A percentile compares a stretch with the other conserved stretches of the same genome.
These are phyloP conservation scores for Hypsizygus marmoreus DNA, from an alignment of 768 basidiomycete species.

Conservation along the genomic window DNA sequence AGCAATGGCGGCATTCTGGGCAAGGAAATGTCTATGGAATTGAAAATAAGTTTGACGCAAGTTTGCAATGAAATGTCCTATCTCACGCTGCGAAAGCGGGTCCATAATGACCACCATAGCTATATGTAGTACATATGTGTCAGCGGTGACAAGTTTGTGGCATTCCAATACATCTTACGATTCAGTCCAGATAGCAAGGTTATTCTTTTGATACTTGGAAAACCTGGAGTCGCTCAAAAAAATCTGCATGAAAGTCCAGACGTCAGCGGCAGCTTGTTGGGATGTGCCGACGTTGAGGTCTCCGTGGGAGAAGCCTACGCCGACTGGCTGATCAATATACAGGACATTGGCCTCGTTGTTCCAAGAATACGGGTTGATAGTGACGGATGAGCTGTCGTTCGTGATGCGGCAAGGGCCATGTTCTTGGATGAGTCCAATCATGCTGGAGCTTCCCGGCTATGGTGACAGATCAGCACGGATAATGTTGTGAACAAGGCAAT, in stretches of 20 bases:
- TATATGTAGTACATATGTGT: slow-evolving; percentile 19
- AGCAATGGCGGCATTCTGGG: slow-evolving; percentile 59
- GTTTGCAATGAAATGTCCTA: not conserved
- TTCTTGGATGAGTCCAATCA: slow-evolving; percentile 74
- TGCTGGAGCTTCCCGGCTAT: slow-evolving; percentile 57
- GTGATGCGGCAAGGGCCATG: slow-evolving; percentile 72
- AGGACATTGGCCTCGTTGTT: slow-evolving; percentile 57
- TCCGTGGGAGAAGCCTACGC: slow-evolving; percentile 65
- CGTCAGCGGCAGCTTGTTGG: slow-evolving; percentile 52
- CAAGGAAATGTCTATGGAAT: slow-evolving; percentile 47
- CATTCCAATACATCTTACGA: slow-evolving; percentile 37
- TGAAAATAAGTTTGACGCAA: not conserved
- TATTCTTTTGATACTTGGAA: slow-evolving; percentile 41
- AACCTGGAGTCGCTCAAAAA: slow-evolving; percentile 59
- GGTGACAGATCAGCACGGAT: not conserved
- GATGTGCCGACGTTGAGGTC: slow-evolving; percentile 50
- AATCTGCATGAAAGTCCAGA: slow-evolving; percentile 67
- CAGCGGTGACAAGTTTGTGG: not conserved
- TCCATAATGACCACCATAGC: slow-evolving; percentile 73
- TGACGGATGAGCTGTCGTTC: slow-evolving; percentile 51
- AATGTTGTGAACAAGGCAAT: not conserved
- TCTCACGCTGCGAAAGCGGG: slow-evolving; percentile 62
- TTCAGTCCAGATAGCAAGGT: slow-evolving; percentile 66
- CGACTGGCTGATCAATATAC: slow-evolving; percentile 67
- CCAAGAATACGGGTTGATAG: slow-evolving; percentile 58